Base-by-base conservation (phyloP, 768 basidiomycete species). In the Glaciozyma martinii region DNA sequence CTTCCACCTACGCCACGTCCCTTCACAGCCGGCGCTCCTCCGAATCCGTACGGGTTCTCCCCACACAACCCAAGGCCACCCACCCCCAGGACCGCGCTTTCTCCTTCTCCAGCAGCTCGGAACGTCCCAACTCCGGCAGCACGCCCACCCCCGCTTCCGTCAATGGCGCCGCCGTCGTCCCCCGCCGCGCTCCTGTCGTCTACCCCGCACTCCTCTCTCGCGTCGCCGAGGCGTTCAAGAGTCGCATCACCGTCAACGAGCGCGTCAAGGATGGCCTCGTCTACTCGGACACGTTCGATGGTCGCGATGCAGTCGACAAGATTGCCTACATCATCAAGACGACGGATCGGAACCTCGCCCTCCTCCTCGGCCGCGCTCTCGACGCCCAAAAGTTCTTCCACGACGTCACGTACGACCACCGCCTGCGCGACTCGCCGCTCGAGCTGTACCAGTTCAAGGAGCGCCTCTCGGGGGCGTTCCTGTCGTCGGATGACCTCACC, bases 331-430 rank as follows among this genome's bases (percentile, higher is more conserved):
- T 99, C 75, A 95, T 98, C 82, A 93, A 93, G 78, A 98, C 95
- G 5, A 90, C 92, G 9, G 95, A 99, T 78, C 83, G 95, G 19
- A 98, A 95, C 77, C 82, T 99, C 32, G 95, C 95, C 16, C 79
- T 98, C 53, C 81, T 99, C 3, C 82, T 98, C n/a, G 95, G 95
- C 8, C 83, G 95, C 49, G 92, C 95, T 4, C 80, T 99, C 60
- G 95, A 98, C 74, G 88, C 93, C 13, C 95, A 98, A 76, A 98
- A 98, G 78, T 98, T 91, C 78, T 98, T 99, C 75, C 95, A 99
- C 74, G 95, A 98, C 74, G 95, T 99, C 71, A 97, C 95, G 13
- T 99, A 98, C 74, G 94, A 97, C 74, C 95, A 99, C 76, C 86
- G 94, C 19, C 76, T 99, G 63, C 80, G 95, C 58, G 95, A 98